These are phyloP conservation scores for Cadophora sp. DNA, from an alignment of 2,329 filamentous ascomycete genomes.

Conservation along the genomic window DNA sequence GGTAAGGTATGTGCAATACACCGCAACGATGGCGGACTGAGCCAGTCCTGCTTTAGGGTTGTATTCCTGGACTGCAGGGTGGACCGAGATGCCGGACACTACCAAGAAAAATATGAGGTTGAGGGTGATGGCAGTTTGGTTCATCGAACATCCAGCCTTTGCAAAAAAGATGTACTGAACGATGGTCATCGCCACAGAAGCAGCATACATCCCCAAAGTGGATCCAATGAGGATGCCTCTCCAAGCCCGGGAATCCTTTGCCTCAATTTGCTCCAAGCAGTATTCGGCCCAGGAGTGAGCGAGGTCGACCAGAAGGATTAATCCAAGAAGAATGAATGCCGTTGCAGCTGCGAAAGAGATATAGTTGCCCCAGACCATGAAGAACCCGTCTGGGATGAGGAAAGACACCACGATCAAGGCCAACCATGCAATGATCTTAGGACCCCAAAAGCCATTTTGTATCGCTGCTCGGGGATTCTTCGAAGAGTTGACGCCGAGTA, in stretches of 20 bases:
- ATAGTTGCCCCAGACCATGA: slow-evolving; percentile 95
- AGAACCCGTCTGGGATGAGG: slow-evolving; percentile 94
- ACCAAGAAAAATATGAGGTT: slow-evolving; percentile 85
- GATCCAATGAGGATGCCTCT: slow-evolving; percentile 87
- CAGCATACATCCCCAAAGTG: slow-evolving; percentile 91
- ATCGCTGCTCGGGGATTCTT: slow-evolving; percentile 86
- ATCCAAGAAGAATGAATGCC: slow-evolving; percentile 89
- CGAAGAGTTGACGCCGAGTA: slow-evolving; percentile 86
- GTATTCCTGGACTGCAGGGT: slow-evolving; percentile 86
- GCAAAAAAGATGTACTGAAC: slow-evolving; percentile 99
- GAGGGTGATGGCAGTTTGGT: slow-evolving; percentile 93
- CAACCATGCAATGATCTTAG: slow-evolving; percentile 91
- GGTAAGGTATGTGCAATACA: slow-evolving; percentile 98
- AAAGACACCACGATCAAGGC: slow-evolving; percentile 89
- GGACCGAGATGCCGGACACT: slow-evolving; percentile 85
- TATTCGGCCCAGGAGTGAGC: slow-evolving; percentile 98
- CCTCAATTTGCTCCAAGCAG: slow-evolving; percentile 91
- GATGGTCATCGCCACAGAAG: slow-evolving; percentile 90
- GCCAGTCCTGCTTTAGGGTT: slow-evolving; percentile 94
- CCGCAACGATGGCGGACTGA: slow-evolving; percentile 95
- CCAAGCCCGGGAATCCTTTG: slow-evolving; percentile 85
- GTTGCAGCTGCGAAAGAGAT: slow-evolving; percentile 87
- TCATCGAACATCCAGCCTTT: slow-evolving; percentile 83
- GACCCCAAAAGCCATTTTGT: slow-evolving; percentile 99
- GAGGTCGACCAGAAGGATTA: slow-evolving; percentile 91